Percentiles rank a stretch among this genome's conserved stretches.
Evolutionary conservation across 768 basidiomycete genomes (phyloP).

Genomic region (Myochromella boudieri): DNA sequence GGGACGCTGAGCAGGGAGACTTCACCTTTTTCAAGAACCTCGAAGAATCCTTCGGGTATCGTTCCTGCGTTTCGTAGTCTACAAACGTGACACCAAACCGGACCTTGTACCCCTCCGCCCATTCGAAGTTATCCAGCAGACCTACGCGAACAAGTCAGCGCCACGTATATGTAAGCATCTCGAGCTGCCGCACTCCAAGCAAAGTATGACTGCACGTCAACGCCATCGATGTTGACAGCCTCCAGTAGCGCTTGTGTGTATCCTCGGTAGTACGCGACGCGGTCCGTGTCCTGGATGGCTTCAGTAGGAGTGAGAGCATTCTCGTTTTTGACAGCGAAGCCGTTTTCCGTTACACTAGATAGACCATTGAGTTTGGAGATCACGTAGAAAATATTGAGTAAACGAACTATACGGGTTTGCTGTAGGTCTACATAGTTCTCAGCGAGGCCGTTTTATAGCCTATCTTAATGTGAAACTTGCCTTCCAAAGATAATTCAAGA

Average conservation of each 20-base stretch:
- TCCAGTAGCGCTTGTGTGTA: slow-evolving; percentile 50
- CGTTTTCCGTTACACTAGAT: slow-evolving; percentile 65
- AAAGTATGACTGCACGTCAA: slow-evolving; percentile 60
- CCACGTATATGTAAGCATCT: too few relatives aligned
- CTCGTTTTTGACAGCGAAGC: slow-evolving; percentile 65
- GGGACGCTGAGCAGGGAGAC: too few relatives aligned
- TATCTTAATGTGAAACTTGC: slow-evolving; percentile 32
- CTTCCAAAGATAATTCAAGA: slow-evolving; percentile 69
- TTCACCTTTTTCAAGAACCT: slow-evolving; percentile 32
- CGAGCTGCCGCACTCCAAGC: slow-evolving; percentile 71
- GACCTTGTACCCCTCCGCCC: slow-evolving; percentile 67
- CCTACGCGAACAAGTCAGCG: slow-evolving; percentile 41
- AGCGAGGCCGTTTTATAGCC: background rate
- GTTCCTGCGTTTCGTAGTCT: slow-evolving; percentile 54
- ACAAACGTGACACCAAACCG: slow-evolving; percentile 71
- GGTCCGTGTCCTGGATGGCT: slow-evolving; percentile 56
- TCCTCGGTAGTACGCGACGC: slow-evolving; percentile 63
- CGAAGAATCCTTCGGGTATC: slow-evolving; percentile 56
- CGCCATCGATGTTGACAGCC: slow-evolving; percentile 56
- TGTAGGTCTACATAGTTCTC: slow-evolving; percentile 28
- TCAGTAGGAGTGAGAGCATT: slow-evolving; percentile 43
- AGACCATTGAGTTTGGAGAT: slow-evolving; percentile 4
- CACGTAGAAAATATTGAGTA: background rate
- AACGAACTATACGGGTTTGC: slow-evolving; percentile 54
- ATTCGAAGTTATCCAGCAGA: slow-evolving; percentile 71